Conservation (phyloP, 441 rosid genomes). For the Jatropha multifida region DNA sequence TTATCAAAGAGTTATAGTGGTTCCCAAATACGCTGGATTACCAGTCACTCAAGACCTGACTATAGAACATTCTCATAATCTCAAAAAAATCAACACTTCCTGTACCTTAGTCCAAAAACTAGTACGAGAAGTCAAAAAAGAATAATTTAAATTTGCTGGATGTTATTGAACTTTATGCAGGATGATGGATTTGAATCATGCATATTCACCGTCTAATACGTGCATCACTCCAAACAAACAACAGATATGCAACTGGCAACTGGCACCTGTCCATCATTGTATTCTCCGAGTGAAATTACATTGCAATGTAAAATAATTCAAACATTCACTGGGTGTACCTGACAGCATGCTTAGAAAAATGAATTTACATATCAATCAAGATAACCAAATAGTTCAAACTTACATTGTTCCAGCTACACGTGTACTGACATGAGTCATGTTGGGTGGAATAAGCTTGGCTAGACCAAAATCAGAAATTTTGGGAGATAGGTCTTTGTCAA, state of each 20-base stretch:
- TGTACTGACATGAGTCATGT: conserved; percentile 92
- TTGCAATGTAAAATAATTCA: background rate
- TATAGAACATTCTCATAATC: background rate
- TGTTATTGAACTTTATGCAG: background rate
- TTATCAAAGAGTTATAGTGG: background rate
- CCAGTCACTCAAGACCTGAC: background rate
- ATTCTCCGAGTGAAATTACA: background rate
- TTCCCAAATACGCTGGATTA: background rate
- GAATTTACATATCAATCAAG: background rate
- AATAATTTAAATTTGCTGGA: background rate
- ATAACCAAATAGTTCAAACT: conserved; percentile 32
- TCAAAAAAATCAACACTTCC: background rate
- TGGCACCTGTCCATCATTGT: background rate
- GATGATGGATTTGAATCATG: background rate
- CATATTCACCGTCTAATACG: background rate
- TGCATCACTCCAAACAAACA: background rate
- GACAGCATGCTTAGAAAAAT: background rate
- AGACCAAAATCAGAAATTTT: conserved; percentile 97
- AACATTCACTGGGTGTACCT: background rate
- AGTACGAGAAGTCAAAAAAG: background rate
- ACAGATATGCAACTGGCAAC: background rate
- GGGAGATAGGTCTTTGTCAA: conserved; percentile 72
- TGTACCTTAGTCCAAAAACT: background rate
- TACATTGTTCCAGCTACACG: conserved; percentile 98
- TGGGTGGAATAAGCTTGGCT: conserved; percentile 83